These are phyloP conservation scores for Dictyostelium brefeldianum DNA, from an alignment of 78 protist genomes.

Conservation along the genomic window DNA sequence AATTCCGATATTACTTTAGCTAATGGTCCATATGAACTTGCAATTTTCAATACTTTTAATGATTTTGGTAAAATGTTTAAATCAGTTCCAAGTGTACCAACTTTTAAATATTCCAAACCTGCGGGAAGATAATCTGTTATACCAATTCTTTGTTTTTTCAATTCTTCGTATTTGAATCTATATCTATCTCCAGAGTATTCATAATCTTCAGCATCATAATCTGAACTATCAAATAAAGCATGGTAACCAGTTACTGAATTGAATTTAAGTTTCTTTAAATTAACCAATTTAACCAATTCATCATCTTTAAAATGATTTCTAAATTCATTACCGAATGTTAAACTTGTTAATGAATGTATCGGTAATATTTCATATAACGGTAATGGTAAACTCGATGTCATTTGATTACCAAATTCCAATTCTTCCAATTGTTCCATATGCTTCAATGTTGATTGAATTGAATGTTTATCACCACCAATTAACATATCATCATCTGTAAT, in stretches of 20 bases:
- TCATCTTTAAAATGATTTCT: neutral
- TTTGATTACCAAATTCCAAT: neutral
- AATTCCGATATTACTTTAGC: neutral
- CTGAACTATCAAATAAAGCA: neutral
- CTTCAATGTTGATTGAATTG: neutral
- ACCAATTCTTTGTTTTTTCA: neutral
- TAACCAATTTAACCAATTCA: neutral
- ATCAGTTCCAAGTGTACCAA: neutral
- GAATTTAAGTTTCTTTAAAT: neutral
- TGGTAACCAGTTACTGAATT: neutral
- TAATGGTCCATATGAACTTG: neutral
- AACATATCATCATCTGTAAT: neutral
- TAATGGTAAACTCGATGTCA: neutral
- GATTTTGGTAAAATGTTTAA: neutral
- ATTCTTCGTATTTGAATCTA: too few relatives aligned
- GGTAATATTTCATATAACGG: neutral
- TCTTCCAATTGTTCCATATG: neutral
- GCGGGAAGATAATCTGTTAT: neutral
- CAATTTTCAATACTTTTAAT: neutral
- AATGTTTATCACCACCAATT: constrained; percentile 2
- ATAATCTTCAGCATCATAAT: neutral
- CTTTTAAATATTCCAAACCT: neutral
- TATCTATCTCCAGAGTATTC: too few relatives aligned
- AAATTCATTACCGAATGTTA: neutral
- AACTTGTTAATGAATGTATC: neutral